Evolutionary conservation across 2,329 filamentous ascomycete species (phyloP).

Genomic region (Clarireedia paspali): DNA sequence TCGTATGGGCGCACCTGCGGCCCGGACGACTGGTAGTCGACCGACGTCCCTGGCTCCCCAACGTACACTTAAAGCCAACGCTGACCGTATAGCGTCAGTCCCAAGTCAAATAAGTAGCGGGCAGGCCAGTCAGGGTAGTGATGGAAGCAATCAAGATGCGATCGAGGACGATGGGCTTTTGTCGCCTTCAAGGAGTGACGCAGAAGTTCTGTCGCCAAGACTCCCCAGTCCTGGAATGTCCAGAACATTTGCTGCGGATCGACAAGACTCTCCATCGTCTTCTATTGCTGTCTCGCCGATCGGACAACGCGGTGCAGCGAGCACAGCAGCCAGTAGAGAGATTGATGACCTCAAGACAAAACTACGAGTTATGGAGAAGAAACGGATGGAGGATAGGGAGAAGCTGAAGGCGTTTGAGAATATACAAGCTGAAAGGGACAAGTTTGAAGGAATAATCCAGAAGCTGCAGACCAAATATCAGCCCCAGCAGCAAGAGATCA

Average conservation of each 20-base stretch:
- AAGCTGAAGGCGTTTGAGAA: conserved; percentile 73
- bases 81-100: conserved; percentile 24
- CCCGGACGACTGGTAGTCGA: conserved; percentile 14
- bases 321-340: conserved; percentile 41
- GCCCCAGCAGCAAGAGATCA: conserved; percentile 72
- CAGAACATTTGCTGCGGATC: conserved; percentile 19
- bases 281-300: conserved; percentile 21
- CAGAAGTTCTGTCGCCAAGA: conserved; percentile 25
- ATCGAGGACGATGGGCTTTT: conserved; percentile 21
- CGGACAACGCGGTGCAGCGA: conserved; percentile 18
- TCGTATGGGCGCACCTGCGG: conserved; percentile 16
- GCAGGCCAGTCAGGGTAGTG: conserved; percentile 20
- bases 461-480: conserved; percentile 88
- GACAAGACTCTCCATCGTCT: conserved; percentile 20
- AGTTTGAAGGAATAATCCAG: conserved; percentile 77
- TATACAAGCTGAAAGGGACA: conserved; percentile 67
- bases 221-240: conserved; percentile 24
- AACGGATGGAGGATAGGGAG: conserved; percentile 76
- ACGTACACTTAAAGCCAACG: conserved; percentile 24
- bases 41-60: conserved; percentile 24
- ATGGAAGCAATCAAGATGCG: conserved; percentile 24
- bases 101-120: conserved; percentile 26
- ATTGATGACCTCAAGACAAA: conserved; percentile 87
- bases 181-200: conserved; percentile 46
- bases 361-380: conserved; percentile 78